phyloP scores from a whole-genome alignment of 148 eudicot species.

The Rhododendron henanense region DNA sequence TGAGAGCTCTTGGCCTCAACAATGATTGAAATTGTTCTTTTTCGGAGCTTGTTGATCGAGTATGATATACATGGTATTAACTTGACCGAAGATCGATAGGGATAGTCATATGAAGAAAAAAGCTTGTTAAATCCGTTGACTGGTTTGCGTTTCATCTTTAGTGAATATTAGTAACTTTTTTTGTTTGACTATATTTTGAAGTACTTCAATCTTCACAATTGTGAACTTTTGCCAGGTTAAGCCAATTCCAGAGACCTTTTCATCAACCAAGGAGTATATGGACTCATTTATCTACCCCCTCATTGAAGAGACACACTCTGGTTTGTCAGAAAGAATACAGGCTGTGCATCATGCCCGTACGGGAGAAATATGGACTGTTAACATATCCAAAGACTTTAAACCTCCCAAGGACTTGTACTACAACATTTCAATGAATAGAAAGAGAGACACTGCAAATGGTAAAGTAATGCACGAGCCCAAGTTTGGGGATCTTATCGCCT shows the following conservation, averaged over 20 bases:
- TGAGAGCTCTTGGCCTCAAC: too few relatives aligned
- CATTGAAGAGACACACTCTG: slow-evolving; percentile 15
- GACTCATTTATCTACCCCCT: slow-evolving; percentile 36
- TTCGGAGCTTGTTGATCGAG: too few relatives aligned
- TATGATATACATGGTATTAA: too few relatives aligned
- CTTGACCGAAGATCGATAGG: too few relatives aligned
- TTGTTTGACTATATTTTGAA: not conserved
- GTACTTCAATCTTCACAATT: not conserved
- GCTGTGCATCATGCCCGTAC: slow-evolving; percentile 23
- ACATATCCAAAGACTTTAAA: not conserved
- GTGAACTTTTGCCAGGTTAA: slow-evolving; percentile 27
- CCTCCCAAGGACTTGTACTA: slow-evolving; percentile 4
- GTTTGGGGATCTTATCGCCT: slow-evolving; percentile 40
- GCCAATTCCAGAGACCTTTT: slow-evolving; percentile 33
- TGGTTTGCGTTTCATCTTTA: too few relatives aligned
- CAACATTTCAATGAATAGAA: not conserved
- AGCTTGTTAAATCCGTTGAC: too few relatives aligned
- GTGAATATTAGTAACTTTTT: too few relatives aligned
- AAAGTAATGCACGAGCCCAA: slow-evolving; percentile 39
- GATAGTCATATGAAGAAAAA: too few relatives aligned
- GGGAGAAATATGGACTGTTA: slow-evolving; percentile 9
- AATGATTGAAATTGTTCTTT: too few relatives aligned
- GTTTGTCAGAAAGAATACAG: slow-evolving; percentile 25
- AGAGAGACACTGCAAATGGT: slow-evolving; percentile 1
- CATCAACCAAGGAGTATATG: slow-evolving; percentile 29